A percentile compares a stretch with the other conserved stretches of the same genome.
Conservation (phyloP, 495 filamentous ascomycete species). For the Friedmanniomyces simplex region DNA sequence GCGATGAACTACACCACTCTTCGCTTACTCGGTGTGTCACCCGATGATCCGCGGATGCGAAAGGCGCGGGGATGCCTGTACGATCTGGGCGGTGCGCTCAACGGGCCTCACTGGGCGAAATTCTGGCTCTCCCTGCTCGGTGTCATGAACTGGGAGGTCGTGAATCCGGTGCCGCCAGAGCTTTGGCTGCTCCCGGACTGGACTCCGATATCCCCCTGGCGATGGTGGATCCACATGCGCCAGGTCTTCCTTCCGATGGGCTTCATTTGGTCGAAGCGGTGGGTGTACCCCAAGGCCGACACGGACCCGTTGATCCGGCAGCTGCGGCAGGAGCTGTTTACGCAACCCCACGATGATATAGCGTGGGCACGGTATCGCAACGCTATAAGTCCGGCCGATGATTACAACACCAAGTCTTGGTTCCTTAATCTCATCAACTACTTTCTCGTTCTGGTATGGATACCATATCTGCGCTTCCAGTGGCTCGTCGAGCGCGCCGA, state of each 20-base stretch:
- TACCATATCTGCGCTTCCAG: conserved; percentile 56
- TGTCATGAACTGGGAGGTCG: conserved; percentile 77
- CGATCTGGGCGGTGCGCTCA: conserved; percentile 72
- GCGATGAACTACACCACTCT: conserved; percentile 80
- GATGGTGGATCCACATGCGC: conserved; percentile 98
- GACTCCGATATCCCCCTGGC: conserved; percentile 88
- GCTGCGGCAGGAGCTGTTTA: conserved; percentile 76
- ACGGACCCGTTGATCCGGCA: conserved; percentile 58
- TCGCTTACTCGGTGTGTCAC: conserved; percentile 75
- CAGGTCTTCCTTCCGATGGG: conserved; percentile 88
- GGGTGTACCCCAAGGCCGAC: conserved; percentile 38
- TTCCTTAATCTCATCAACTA: conserved; percentile 67
- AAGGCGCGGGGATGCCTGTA: conserved; percentile 78
- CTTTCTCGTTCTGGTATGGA: conserved; percentile 65
- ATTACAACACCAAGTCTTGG: conserved; percentile 88
- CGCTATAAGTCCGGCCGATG: conserved; percentile 65
- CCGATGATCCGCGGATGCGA: conserved; percentile 75
- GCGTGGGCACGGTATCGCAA: conserved; percentile 71
- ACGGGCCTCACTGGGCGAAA: conserved; percentile 90
- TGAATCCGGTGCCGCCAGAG: conserved; percentile 89
- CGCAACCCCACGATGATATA: conserved; percentile 66
- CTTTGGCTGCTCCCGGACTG: conserved; percentile 93
- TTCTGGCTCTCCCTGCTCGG: conserved; percentile 81
- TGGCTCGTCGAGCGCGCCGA: conserved; percentile 55
- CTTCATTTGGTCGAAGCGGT: conserved; percentile 73